Conservation (phyloP, 2,329 filamentous ascomycete species). For the Clathrospora elynae region DNA sequence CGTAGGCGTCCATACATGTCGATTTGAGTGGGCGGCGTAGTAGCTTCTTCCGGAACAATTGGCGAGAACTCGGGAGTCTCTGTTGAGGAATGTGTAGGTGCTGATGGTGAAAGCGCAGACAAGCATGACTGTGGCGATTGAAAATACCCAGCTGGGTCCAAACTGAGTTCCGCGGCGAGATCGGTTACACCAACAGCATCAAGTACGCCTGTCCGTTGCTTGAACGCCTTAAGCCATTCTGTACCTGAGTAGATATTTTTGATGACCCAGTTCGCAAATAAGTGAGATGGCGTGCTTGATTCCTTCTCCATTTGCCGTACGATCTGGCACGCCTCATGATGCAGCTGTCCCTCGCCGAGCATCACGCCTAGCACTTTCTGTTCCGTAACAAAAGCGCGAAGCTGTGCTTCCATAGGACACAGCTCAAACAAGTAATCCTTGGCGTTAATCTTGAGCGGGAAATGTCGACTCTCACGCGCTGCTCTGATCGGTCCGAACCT, state of each 20-base stretch:
- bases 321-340: slow-evolving; percentile 31
- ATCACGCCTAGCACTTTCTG: slow-evolving; percentile 6
- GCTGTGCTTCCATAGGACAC: slow-evolving; percentile 29
- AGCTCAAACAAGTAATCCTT: slow-evolving; percentile 30
- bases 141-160: background rate
- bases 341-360: slow-evolving; percentile 19
- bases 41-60: background rate
- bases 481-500: slow-evolving; percentile 29
- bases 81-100: background rate
- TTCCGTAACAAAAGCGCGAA: slow-evolving; percentile 22
- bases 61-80: slow-evolving; percentile 2
- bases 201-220: slow-evolving; percentile 13
- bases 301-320: slow-evolving; percentile 28
- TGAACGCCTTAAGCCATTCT: slow-evolving; percentile 21
- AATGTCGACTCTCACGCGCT: slow-evolving; percentile 23
- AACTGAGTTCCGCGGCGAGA: background rate
- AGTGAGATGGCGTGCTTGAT: slow-evolving; percentile 27
- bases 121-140: background rate
- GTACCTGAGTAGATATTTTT: slow-evolving; percentile 24
- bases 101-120: background rate
- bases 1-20: slow-evolving; percentile 11
- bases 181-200: background rate
- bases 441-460: slow-evolving; percentile 17
- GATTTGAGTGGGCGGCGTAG: slow-evolving; percentile 1
- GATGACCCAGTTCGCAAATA: slow-evolving; percentile 32